Conservation (phyloP, 73 alveolate species). For the Paramecium caudatum region DNA sequence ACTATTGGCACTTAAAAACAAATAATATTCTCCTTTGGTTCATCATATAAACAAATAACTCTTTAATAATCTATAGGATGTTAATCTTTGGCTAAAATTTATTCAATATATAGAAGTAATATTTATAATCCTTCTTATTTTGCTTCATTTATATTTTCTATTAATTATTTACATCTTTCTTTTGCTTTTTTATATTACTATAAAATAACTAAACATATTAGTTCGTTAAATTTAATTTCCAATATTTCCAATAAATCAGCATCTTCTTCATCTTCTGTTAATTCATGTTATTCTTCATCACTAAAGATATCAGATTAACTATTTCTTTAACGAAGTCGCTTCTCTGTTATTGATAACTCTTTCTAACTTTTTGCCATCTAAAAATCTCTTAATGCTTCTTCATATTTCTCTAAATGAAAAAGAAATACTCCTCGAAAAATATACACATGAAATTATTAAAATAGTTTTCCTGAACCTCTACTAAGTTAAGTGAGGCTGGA, state of each 20-base stretch:
- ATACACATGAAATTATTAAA: constrained; percentile 66
- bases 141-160: constrained; percentile 48
- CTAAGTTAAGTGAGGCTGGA: not conserved
- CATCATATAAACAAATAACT: constrained; percentile 29
- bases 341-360: constrained; percentile 35
- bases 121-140: constrained; percentile 60
- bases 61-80: constrained; percentile 11
- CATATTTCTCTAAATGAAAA: constrained; percentile 76
- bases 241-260: constrained; percentile 64
- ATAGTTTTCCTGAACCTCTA: constrained; percentile 69
- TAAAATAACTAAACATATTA: constrained; percentile 38
- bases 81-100: not conserved
- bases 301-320: constrained; percentile 43
- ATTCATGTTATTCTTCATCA: constrained; percentile 51
- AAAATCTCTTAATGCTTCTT: constrained; percentile 77
- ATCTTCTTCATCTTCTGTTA: constrained; percentile 74
- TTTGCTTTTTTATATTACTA: constrained; percentile 50
- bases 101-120: constrained; percentile 11
- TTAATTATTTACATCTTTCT: constrained; percentile 58
- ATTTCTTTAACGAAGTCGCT: constrained; percentile 52
- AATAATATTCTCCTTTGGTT: constrained; percentile 68
- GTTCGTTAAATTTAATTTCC: constrained; percentile 67
- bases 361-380: constrained; percentile 60
- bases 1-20: constrained; percentile 69
- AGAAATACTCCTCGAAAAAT: constrained; percentile 72